Evolutionary conservation across 2,329 filamentous ascomycete genomes (phyloP), one percentile per base, ranked within the genome.

Genomic region (Xylariaceae sp.): DNA sequence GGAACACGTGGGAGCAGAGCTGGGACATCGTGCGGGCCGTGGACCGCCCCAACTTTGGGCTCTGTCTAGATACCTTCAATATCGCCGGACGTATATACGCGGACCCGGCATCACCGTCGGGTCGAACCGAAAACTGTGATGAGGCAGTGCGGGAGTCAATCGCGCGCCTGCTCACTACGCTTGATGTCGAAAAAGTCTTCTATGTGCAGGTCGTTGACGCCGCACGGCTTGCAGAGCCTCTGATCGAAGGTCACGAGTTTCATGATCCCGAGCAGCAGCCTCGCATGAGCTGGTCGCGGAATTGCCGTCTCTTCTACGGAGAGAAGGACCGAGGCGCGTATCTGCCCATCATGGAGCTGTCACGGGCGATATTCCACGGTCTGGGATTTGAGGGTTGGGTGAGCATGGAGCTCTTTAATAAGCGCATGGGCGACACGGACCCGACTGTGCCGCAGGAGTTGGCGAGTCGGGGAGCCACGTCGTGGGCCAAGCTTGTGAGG

Each of bases 51-150:
- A 91, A 91, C 64, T 88, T 91, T 59, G 86, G 86, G 6, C 69
- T 89, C 33, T 89, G 85, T 59, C 72, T 91, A 20, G 86, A 91
- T 64, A 88, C 82, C 0, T 91, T 88, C 68, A 88, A 91, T 64
- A 85, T 91, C 48, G 79, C 85, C 0, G 86, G 79, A 1, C 69
- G 81, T 5, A 77, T 88, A 48, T 91, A 79, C 54, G 86, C 83
- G 0, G 85, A 91, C 56, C 86, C 86, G 0, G 64, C 78, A 0
- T 64, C 72, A 0, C 52, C 67, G 0, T 69, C 69, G 0, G 79
- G 83, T 3, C 73, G 72, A 53, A 77, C 69, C 0, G 52, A 65
- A 0, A 70, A 79, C 48, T 83, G 79, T 6, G 78, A 85, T 2
- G 65, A 68, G 5, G 75, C 72, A 1, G 71, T 86, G 1, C 61